Evolutionary conservation across 768 basidiomycete genomes (phyloP), one percentile per base, ranked within the genome.

Genomic region (Infundibulicybe gibba): DNA sequence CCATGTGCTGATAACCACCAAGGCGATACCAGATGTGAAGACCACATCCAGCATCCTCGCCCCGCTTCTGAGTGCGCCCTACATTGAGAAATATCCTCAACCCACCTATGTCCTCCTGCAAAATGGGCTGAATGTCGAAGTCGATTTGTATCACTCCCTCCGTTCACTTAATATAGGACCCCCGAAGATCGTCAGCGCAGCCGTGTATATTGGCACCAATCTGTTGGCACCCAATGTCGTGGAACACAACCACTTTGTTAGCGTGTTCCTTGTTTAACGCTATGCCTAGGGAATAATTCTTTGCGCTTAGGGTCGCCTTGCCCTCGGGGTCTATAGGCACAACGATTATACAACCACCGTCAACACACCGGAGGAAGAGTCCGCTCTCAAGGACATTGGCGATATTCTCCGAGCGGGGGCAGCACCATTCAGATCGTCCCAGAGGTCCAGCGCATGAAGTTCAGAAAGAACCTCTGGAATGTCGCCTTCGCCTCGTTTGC

Each of bases 111-210:
- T 83, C 2, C 59, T 87, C 11, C 53, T 85, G 41, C 82, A 90
- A 69, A 90, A 90, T 58, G 87, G 87, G 5, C 64, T 91, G 3
- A 79, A 79, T 32, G 80, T 87, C 10, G 88, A 90, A 57, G 67
- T 62, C 31, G 85, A 85, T 46, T 67, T 88, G 16, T 85, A 86
- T 58, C 55, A 75, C 9, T 72, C 81, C 1, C 47, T 80, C 10
- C 68, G 66, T 48, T 50, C 57, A 8, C 61, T 80, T n/a, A 61
- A 58, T 5, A 61, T 64, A 33, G 66, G 67, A 3, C 63, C 71
- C 6, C 80, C 81, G 0, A 74, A 60, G 20, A 80, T 85, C 32
- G 69, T 85, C 32, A 74, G 76, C 43, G 71, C 74, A 2, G 75
- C 81, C 2, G 56, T 82, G 5, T 81, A 72, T 65, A 81, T 84